phyloP scores from a whole-genome alignment of 1,284 basidiomycete species.

The Rhodotorula sp. region DNA sequence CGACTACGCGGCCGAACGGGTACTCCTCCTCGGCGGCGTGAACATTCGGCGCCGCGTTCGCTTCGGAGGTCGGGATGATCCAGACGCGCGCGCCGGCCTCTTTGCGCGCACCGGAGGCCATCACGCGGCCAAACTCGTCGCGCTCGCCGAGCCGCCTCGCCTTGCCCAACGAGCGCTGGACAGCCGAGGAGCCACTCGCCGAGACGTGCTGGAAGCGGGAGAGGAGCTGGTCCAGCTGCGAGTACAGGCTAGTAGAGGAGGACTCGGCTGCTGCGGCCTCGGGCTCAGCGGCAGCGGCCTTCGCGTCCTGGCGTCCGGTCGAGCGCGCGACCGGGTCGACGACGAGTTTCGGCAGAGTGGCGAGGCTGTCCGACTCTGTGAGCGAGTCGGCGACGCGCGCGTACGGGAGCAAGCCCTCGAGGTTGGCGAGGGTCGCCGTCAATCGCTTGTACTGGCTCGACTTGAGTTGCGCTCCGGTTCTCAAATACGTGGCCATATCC shows the following conservation, averaged over 20 bases:
- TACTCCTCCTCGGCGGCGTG: neutral
- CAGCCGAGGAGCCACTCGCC: conserved; percentile 21
- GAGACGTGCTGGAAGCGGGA: conserved; percentile 33
- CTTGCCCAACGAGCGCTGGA: conserved; percentile 32
- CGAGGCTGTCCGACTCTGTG: neutral
- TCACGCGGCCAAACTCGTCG: conserved; percentile 74
- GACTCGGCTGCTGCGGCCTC: neutral
- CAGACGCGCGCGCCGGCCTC: conserved; percentile 84
- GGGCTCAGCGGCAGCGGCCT: neutral
- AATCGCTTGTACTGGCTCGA: conserved; percentile 38
- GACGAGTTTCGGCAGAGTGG: conserved; percentile 17
- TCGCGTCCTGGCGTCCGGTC: conserved; percentile 13
- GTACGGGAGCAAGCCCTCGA: conserved; percentile 39
- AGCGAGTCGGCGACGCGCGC: conserved; percentile 36
- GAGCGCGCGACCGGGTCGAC: conserved; percentile 32
- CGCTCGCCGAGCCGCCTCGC: conserved; percentile 29
- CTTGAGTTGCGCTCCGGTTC: conserved; percentile 33
- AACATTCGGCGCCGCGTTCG: neutral
- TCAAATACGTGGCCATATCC: conserved; percentile 37
- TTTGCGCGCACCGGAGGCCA: conserved; percentile 79
- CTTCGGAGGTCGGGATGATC: conserved; percentile 55
- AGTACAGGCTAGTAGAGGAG: conserved; percentile 6
- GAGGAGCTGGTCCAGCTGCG: conserved; percentile 36
- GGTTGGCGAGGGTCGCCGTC: conserved; percentile 23
- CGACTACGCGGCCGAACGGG: conserved; percentile 55